A percentile compares a stretch with the other conserved stretches of the same genome.
phyloP scores from a whole-genome alignment of 805 yeast genomes.

The Lachancea nothofagi region DNA sequence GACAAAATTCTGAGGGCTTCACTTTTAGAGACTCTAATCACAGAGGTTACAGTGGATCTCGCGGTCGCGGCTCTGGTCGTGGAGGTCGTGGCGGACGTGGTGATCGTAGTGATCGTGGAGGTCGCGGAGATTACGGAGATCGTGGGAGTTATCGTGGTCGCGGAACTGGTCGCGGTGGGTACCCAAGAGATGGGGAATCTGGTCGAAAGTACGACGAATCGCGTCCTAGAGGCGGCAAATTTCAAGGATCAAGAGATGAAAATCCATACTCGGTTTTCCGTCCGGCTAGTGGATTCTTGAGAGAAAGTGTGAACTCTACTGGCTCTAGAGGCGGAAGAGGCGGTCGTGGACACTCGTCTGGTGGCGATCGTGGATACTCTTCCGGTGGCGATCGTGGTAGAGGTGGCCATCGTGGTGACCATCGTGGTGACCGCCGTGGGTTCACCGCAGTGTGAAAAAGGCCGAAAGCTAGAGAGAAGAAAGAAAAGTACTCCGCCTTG shows the following conservation, averaged over 20 bases:
- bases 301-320: conserved; percentile 11
- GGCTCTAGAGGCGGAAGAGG: conserved; percentile 17
- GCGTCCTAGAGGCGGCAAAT: conserved; percentile 13
- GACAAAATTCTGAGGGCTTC: conserved; percentile 8
- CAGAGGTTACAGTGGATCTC: conserved; percentile 6
- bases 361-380: conserved; percentile 6
- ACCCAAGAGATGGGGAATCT: conserved; percentile 15
- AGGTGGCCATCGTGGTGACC: conserved; percentile 5
- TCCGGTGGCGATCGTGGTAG: conserved; percentile 11
- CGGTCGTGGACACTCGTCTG: conserved; percentile 6
- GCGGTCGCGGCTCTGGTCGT: conserved; percentile 14
- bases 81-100: conserved; percentile 10
- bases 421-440: conserved; percentile 7
- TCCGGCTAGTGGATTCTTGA: conserved; percentile 32
- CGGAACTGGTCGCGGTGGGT: conserved; percentile 21
- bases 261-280: conserved; percentile 27
- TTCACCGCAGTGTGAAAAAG: conserved; percentile 5
- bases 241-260: conserved; percentile 11
- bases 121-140: conserved; percentile 8
- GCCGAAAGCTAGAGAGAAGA: neutral
- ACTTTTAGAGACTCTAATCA: conserved; percentile 16
- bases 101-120: conserved; percentile 12
- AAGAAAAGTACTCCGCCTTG: neutral
- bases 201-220: conserved; percentile 12
- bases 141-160: conserved; percentile 14